phyloP scores from a whole-genome alignment of 2,329 filamentous ascomycete genomes.

The Metarhizium guizhouense region DNA sequence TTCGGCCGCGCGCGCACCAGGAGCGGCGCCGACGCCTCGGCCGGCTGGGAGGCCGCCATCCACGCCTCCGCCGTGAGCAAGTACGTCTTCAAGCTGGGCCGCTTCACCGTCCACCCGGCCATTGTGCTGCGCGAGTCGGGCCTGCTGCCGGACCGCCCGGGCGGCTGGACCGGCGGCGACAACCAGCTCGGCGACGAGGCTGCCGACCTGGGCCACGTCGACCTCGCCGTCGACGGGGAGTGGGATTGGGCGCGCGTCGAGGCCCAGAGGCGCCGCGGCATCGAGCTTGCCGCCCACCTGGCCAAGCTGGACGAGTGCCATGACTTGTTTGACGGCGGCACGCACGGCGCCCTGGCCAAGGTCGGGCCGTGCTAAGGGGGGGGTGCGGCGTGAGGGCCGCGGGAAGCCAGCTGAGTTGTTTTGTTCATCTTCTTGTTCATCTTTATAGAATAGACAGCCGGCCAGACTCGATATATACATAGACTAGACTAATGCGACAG shows the following conservation, averaged over 20 bases:
- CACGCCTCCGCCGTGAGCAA: slow-evolving; percentile 67
- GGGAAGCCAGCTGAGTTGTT: too few species aligned
- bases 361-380: slow-evolving; percentile 32
- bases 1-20: slow-evolving; percentile 33
- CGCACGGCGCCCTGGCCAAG: slow-evolving; percentile 39
- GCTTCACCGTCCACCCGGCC: slow-evolving; percentile 78
- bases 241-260: slow-evolving; percentile 55
- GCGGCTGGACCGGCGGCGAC: slow-evolving; percentile 47
- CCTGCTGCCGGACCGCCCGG: slow-evolving; percentile 65
- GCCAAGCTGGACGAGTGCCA: slow-evolving; percentile 46
- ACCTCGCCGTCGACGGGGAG: slow-evolving; percentile 24
- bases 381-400: too few species aligned
- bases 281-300: slow-evolving; percentile 46
- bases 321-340: slow-evolving; percentile 43
- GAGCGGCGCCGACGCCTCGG: slow-evolving; percentile 25
- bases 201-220: slow-evolving; percentile 11
- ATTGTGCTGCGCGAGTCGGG: slow-evolving; percentile 62
- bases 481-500: too few species aligned
- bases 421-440: too few species aligned
- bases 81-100: slow-evolving; percentile 74
- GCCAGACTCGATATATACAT: too few species aligned
- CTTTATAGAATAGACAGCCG: too few species aligned
- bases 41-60: slow-evolving; percentile 52
- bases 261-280: slow-evolving; percentile 43
- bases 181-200: slow-evolving; percentile 13